These are phyloP conservation scores for Talaromyces ruber DNA, from an alignment of 495 filamentous ascomycete species.

Conservation along the genomic window DNA sequence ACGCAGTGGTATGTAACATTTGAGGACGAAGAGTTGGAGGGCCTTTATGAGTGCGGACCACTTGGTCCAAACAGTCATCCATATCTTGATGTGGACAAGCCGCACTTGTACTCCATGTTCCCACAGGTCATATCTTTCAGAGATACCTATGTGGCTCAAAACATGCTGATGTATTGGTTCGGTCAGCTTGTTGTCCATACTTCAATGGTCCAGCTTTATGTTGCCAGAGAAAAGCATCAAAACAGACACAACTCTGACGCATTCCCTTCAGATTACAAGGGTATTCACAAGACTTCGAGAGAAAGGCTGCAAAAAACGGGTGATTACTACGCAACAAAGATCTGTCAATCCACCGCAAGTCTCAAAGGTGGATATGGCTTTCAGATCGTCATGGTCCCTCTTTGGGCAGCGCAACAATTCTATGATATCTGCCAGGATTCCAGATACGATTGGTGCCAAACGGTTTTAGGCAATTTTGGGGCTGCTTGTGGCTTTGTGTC, in stretches of 20 bases:
- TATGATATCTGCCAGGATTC: neutral
- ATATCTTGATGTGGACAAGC: neutral
- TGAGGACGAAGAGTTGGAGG: neutral
- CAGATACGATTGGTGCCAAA: conserved; percentile 1
- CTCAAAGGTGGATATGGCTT: conserved; percentile 6
- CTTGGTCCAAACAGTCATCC: neutral
- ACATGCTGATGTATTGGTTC: conserved; percentile 6
- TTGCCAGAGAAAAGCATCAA: neutral
- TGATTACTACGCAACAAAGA: conserved; percentile 7
- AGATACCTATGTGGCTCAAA: conserved; percentile 5
- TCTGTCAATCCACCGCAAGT: conserved; percentile 3
- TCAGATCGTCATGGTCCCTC: conserved; percentile 4
- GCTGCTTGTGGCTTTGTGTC: neutral
- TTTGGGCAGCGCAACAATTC: conserved; percentile 4
- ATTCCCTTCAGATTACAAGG: neutral
- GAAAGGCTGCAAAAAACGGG: neutral
- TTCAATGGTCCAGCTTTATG: neutral
- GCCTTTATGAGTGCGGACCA: neutral
- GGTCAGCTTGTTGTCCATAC: conserved; percentile 3
- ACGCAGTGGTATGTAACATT: neutral
- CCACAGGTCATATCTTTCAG: conserved; percentile 5
- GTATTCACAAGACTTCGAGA: neutral
- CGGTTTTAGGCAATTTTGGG: conserved; percentile 2
- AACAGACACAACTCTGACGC: neutral
- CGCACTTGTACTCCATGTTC: conserved; percentile 1